Evolutionary conservation across 345 rosid species (phyloP).

Genomic region (Acer yangbiense): DNA sequence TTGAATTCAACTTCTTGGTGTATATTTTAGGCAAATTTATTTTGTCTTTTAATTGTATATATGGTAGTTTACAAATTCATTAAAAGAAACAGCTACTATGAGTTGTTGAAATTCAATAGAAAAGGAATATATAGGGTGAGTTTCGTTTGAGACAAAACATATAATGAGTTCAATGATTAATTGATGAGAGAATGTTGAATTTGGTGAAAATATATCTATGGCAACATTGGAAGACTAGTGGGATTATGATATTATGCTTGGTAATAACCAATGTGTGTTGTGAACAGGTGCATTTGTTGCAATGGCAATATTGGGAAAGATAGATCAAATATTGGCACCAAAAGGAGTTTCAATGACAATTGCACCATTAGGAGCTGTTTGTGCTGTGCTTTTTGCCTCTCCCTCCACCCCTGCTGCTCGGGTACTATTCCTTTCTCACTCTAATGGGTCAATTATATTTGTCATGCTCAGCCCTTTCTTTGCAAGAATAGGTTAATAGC

Average conservation of each 20-base stretch:
- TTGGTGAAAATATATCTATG: not conserved
- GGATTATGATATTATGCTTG: not conserved
- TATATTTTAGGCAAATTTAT: not conserved
- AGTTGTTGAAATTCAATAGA: too few species aligned
- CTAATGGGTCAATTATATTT: not conserved
- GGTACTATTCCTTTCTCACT: constrained; percentile 28
- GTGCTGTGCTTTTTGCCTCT: constrained; percentile 70
- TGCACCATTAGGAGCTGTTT: constrained; percentile 93
- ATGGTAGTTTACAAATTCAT: too few species aligned
- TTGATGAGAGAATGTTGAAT: not conserved
- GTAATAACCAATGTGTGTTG: not conserved
- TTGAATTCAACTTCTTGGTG: too few species aligned
- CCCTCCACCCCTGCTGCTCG: constrained; percentile 93
- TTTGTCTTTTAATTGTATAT: not conserved
- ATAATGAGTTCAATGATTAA: too few species aligned
- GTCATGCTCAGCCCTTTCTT: not conserved
- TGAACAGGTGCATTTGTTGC: constrained; percentile 90
- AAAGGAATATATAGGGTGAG: too few species aligned
- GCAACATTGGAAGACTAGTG: not conserved
- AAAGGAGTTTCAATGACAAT: constrained; percentile 80
- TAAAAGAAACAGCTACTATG: too few species aligned
- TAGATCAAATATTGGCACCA: constrained; percentile 72
- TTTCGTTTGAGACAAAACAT: too few species aligned
- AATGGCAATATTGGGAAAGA: constrained; percentile 86
- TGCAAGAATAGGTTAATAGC: not conserved